Evolutionary conservation across 2,329 filamentous ascomycete genomes (phyloP).

Genomic region (Scedosporium boydii): DNA sequence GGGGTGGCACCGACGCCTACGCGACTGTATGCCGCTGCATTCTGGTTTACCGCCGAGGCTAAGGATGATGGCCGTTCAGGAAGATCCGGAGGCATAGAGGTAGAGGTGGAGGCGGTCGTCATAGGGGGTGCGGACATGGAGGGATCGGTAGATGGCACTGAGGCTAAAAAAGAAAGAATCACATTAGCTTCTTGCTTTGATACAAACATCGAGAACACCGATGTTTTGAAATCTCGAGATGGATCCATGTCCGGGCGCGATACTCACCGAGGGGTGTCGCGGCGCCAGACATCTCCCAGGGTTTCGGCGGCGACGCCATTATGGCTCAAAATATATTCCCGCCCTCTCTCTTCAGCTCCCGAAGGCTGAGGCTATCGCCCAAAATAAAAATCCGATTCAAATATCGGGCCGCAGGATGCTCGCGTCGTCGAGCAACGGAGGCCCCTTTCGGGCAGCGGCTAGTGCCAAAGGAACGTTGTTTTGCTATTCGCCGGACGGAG

Average conservation of each 20-base stretch:
- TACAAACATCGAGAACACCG: no score
- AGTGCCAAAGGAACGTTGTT: neutral
- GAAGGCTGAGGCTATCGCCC: neutral
- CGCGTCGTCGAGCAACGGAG: neutral
- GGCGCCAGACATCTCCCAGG: slow-evolving; percentile 79
- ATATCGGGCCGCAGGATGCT: neutral
- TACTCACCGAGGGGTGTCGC: slow-evolving; percentile 3
- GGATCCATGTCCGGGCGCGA: neutral
- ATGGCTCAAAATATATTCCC: neutral
- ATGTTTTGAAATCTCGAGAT: slow-evolving; percentile 6
- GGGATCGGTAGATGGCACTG: slow-evolving; percentile 8
- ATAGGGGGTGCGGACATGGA: slow-evolving; percentile 25
- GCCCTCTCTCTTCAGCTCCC: neutral
- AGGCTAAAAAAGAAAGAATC: slow-evolving; percentile 5
- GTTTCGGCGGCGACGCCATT: slow-evolving; percentile 85
- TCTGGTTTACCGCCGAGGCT: slow-evolving; percentile 73
- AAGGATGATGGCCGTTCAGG: slow-evolving; percentile 76
- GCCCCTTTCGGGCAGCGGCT: neutral
- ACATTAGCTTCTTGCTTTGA: neutral
- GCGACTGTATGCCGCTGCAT: slow-evolving; percentile 70
- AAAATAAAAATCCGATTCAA: neutral
- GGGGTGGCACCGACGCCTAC: slow-evolving; percentile 36
- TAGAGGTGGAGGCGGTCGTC: slow-evolving; percentile 29
- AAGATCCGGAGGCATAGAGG: slow-evolving; percentile 39
- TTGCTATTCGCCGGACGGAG: neutral